Evolutionary conservation across 352 stramenopile genomes (phyloP), one percentile per base, ranked within the genome.

Genomic region (Phytophthora tubulina): DNA sequence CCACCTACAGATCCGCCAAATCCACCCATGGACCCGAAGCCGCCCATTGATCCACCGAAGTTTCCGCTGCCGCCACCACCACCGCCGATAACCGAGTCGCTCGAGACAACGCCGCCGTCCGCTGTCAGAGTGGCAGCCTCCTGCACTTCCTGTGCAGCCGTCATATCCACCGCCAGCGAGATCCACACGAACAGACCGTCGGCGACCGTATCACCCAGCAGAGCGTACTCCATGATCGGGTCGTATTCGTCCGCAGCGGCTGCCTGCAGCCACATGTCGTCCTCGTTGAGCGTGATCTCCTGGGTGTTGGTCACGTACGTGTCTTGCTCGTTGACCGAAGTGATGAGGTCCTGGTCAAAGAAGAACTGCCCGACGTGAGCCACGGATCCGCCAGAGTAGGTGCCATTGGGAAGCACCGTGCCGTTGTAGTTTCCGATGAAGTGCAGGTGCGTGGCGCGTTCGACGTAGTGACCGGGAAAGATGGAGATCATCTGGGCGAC

Each of bases 331-430:
- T 79, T 67, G 14, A 75, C 62, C 5, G 64, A 36, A 3, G 71
- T 75, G 61, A 75, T 76, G 62, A 76, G 62, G 21, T 59, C 57
- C n/a, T 76, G 56, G 45, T 76, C 69, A 44, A 76, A 76, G 66
- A 66, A 79, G 52, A 76, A 68, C 39, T 77, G 70, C 2, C 70
- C 70, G 21, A 77, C 70, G 53, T 73, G 70, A 8, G 58, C 58
- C 6, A 48, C 41, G 1, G 52, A 69, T 17, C 58, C 41, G 4
- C 63, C 63, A 2, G 52, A 60, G 46, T 77, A 77, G 31, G 70
- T 77, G 5, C 48, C 44, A 36, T 76, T 76, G 7, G 56, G 31
- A 1, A 73, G 51, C 38, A 73, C 50, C 1, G 63, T 63, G 14
- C 57, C 64, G 38, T 70, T 70, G 57, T 73, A 73, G 44, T 64